Conservation (phyloP, 441 rosid genomes). For the Croton laevigatus region DNA sequence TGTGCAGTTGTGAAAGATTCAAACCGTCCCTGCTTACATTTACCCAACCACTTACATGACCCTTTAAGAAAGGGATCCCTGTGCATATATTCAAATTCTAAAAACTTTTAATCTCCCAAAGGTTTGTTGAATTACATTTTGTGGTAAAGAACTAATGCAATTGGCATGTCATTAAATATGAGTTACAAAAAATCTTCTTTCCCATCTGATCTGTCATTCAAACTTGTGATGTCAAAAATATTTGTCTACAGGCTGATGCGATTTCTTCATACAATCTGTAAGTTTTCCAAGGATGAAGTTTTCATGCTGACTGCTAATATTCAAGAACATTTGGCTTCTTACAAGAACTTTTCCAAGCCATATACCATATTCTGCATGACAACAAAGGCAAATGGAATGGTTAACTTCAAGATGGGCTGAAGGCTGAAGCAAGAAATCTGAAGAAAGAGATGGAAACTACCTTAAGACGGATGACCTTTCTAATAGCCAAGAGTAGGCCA, state of each 20-base stretch:
- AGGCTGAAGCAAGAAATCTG: slow-evolving; percentile 17
- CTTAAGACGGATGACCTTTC: slow-evolving; percentile 89
- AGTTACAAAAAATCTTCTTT: slow-evolving; percentile 1
- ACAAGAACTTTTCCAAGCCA: slow-evolving; percentile 83
- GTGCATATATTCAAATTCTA: background rate
- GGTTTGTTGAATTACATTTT: slow-evolving; percentile 5
- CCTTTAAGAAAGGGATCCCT: background rate
- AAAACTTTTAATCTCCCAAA: background rate
- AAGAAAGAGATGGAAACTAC: slow-evolving; percentile 35
- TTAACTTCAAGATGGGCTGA: slow-evolving; percentile 23
- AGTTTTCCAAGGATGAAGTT: background rate
- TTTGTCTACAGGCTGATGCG: slow-evolving; percentile 17
- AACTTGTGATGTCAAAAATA: slow-evolving; percentile 9
- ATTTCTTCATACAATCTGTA: slow-evolving; percentile 4
- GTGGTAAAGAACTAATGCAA: slow-evolving; percentile 1
- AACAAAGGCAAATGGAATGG: slow-evolving; percentile 4
- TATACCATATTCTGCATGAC: slow-evolving; percentile 70
- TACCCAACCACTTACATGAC: background rate
- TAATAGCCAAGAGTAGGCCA: slow-evolving; percentile 72
- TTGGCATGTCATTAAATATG: background rate
- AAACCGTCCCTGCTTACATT: background rate
- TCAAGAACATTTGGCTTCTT: slow-evolving; percentile 25
- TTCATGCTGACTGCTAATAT: slow-evolving; percentile 1
- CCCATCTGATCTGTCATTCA: background rate
- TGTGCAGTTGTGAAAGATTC: background rate